These are phyloP conservation scores for Dendrocalamus latiflorus DNA, from an alignment of 202 grass and related monocot species.

Conservation along the genomic window DNA sequence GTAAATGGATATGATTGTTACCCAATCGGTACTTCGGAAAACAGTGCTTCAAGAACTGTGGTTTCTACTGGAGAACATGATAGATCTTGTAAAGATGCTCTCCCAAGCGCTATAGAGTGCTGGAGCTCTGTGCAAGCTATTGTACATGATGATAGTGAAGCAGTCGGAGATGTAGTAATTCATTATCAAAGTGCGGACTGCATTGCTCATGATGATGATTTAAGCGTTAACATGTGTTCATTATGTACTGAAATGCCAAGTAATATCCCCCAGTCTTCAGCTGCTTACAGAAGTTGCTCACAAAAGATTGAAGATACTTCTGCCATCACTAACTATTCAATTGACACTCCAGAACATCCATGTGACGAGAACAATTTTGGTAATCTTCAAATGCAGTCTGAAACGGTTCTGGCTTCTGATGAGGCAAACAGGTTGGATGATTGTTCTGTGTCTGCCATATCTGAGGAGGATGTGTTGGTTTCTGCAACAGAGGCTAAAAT, in stretches of 20 bases:
- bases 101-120: too few species aligned
- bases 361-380: conserved; percentile 38
- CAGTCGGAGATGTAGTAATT: too few species aligned
- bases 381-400: conserved; percentile 33
- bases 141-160: too few species aligned
- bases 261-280: conserved; percentile 19
- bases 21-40: too few species aligned
- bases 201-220: conserved; percentile 27
- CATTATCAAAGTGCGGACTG: conserved; percentile 1
- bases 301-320: conserved; percentile 31
- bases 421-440: conserved; percentile 41
- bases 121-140: too few species aligned
- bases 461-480: conserved; percentile 38
- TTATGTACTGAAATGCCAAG: conserved; percentile 22
- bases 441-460: conserved; percentile 46
- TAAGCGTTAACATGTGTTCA: conserved; percentile 25
- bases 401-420: conserved; percentile 24
- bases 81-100: too few species aligned
- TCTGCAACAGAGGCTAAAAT: conserved; percentile 44
- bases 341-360: conserved; percentile 20
- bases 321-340: conserved; percentile 8
- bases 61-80: too few species aligned
- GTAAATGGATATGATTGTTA: too few species aligned
- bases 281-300: not conserved
- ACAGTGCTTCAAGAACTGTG: too few species aligned